Base-by-base conservation (phyloP, 192 early-diverging fungal genomes). In the Spizellomyces punctatus region DNA sequence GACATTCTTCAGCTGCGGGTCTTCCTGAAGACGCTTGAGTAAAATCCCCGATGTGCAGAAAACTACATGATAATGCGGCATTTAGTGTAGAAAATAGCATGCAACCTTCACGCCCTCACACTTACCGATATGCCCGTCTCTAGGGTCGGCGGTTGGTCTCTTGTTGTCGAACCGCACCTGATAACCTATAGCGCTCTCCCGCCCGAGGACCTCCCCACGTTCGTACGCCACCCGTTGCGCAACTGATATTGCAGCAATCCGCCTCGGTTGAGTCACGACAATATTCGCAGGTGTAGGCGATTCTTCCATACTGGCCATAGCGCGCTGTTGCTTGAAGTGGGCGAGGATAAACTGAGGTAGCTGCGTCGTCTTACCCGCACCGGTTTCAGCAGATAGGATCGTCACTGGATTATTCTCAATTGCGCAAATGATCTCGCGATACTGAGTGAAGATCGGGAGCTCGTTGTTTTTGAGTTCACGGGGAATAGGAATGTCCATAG, bases 191-290 rank as follows among this genome's bases (percentile, higher is more conserved):
- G 78, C 70, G n/a, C 66, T 65, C 17, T 76, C 62, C 19, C 62
- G 41, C 74, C 91, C 83, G 10, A 85, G 46, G 0, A 21, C 10
- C 60, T 91, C 86, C 41, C 78, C 76, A 1, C 89, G 75, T 71
- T 92, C 91, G 1, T 67, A 63, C 8, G 87, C 86, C 12, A 92
- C 88, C 21, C 89, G 75, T 41, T 80, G 65, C 1, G 90, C 91
- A 0, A 91, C 86, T 54, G 86, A 82, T 36, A 88, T 83, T 9
- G 90, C 89, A 58, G 87, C 87, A 73, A 98, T 91, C 9, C 95
- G 85, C 17, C 96, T 81, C 7, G 96, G 96, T 76, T 98, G 96
- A 9, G 96, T 98, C 70, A 94, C 93, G 0, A 95, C 83, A 52
- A 97, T 91, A 64, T 82, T 81, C 7, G 79, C 66, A 73, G 61